These are phyloP conservation scores for Chaetomium globosum DNA, from an alignment of 2,329 filamentous ascomycete genomes.

Conservation along the genomic window DNA sequence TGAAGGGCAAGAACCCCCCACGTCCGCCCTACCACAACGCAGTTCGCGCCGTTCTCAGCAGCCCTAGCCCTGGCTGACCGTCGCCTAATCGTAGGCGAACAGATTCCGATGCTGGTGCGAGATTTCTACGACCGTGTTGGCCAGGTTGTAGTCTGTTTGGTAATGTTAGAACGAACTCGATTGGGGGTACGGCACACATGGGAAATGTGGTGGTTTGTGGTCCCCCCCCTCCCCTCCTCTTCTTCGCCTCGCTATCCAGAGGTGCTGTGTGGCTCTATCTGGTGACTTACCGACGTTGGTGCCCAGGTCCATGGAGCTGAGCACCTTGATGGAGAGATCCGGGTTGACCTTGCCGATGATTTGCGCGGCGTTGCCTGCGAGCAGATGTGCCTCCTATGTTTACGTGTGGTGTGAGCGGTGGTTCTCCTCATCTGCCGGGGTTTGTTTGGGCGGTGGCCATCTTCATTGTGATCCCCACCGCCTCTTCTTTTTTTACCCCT, in stretches of 20 bases:
- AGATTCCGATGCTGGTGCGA: slow-evolving; percentile 81
- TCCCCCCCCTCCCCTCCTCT: no score
- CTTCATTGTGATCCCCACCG: not conserved
- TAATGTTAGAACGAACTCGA: not conserved
- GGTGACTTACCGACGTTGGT: slow-evolving; percentile 65
- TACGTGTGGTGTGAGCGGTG: slow-evolving; percentile 41
- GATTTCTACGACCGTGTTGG: slow-evolving; percentile 78
- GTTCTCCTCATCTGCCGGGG: not conserved
- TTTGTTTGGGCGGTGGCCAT: not conserved
- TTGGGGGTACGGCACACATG: no score
- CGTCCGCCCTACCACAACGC: not conserved
- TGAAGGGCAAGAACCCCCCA: not conserved
- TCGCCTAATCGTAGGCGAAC: slow-evolving; percentile 65
- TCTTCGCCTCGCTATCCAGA: not conserved
- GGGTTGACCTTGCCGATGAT: slow-evolving; percentile 78
- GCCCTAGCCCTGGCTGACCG: not conserved
- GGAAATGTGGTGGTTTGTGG: no score
- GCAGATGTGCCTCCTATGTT: slow-evolving; percentile 65
- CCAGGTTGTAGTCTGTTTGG: slow-evolving; percentile 69
- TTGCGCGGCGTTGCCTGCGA: slow-evolving; percentile 70
- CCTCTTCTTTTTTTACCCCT: not conserved
- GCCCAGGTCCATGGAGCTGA: slow-evolving; percentile 71
- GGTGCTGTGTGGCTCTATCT: not conserved
- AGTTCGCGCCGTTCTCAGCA: not conserved
- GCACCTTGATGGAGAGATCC: slow-evolving; percentile 71